Evolutionary conservation across 169 alveolate genomes (phyloP).

Genomic region (Perkinsus chesapeaki): DNA sequence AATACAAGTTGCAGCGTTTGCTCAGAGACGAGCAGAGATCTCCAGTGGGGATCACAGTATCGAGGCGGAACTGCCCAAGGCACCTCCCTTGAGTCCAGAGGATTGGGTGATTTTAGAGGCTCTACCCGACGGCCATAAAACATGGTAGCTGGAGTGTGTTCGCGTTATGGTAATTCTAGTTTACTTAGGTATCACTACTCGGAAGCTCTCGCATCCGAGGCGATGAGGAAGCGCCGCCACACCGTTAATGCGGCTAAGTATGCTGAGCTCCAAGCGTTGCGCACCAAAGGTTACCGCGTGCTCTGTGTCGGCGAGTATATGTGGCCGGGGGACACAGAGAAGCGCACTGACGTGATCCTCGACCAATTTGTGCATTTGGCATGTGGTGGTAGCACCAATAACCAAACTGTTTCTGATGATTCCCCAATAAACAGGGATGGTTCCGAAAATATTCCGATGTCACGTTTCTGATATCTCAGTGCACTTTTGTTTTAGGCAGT

Average conservation of each 20-base stretch:
- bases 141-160: background rate
- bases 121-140: background rate
- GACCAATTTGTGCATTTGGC: background rate
- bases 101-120: background rate
- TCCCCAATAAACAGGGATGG: background rate
- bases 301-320: background rate
- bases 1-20: background rate
- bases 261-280: background rate
- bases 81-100: background rate
- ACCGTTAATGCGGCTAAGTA: background rate
- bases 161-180: background rate
- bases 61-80: background rate
- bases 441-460: background rate
- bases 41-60: background rate
- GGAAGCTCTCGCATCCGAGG: background rate
- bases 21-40: background rate
- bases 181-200: background rate
- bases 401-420: background rate
- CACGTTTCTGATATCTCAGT: background rate
- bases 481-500: background rate
- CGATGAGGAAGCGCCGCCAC: background rate
- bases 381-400: background rate
- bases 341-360: background rate
- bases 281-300: background rate
- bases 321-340: background rate